Percentiles rank a stretch among this genome's conserved stretches.
Conservation (phyloP, 1,284 basidiomycete species). For the Wallemia ichthyophaga region DNA sequence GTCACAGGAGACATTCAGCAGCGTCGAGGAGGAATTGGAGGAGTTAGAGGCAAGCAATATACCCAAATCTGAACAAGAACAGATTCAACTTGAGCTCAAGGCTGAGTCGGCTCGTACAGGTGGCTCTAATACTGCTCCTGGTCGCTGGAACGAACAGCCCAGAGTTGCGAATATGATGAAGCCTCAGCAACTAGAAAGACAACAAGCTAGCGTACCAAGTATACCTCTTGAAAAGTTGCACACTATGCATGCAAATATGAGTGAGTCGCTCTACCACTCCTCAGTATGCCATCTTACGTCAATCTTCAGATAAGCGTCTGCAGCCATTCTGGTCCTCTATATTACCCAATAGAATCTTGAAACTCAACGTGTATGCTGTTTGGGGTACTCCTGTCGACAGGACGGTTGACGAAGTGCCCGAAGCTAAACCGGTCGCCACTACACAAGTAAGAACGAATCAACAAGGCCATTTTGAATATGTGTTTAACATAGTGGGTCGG, state of each 20-base stretch:
- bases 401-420: neutral
- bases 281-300: neutral
- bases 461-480: neutral
- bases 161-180: neutral
- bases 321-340: conserved; percentile 45
- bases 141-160: neutral
- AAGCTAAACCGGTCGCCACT: neutral
- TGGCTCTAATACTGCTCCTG: neutral
- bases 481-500: neutral
- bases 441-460: neutral
- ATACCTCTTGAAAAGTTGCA: neutral
- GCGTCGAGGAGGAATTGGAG: neutral
- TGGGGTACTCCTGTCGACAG: neutral
- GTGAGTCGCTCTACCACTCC: neutral
- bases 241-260: neutral
- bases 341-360: conserved; percentile 27
- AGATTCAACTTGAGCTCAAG: neutral
- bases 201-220: neutral
- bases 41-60: neutral
- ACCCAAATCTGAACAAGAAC: neutral
- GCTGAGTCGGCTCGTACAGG: no score
- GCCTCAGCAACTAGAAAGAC: neutral
- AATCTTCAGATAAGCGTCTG: conserved; percentile 29
- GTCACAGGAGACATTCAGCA: neutral
- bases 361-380: neutral